Evolutionary conservation across 2,329 filamentous ascomycete species (phyloP).

Genomic region (Trichophyton benhamiae): DNA sequence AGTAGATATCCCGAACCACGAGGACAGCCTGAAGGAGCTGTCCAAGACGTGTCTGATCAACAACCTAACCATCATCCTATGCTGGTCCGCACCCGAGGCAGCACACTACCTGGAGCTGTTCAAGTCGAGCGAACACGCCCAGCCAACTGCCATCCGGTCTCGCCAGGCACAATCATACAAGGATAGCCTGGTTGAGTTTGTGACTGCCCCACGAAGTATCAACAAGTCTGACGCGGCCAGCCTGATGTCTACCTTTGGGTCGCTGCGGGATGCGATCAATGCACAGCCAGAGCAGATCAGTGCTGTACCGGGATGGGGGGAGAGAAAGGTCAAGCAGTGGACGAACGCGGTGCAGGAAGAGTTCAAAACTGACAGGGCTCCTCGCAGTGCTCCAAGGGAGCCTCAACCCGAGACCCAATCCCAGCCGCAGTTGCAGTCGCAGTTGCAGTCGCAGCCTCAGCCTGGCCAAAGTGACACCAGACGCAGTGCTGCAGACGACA

Average conservation of each 20-base stretch:
- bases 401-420: background rate
- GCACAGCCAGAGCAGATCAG: constrained; percentile 75
- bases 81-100: constrained; percentile 89
- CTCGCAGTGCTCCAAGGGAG: background rate
- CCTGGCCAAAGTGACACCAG: background rate
- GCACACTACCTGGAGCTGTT: constrained; percentile 89
- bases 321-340: constrained; percentile 88
- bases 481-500: background rate
- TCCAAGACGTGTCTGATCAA: constrained; percentile 88
- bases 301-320: constrained; percentile 82
- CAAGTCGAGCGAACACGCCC: constrained; percentile 86
- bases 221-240: constrained; percentile 92
- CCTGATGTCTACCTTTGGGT: constrained; percentile 84
- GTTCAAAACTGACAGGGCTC: constrained; percentile 53
- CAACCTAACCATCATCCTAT: constrained; percentile 80
- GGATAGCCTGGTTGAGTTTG: constrained; percentile 80
- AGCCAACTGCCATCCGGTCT: constrained; percentile 67
- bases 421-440: background rate
- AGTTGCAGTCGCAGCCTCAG: background rate
- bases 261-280: constrained; percentile 73
- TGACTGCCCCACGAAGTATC: constrained; percentile 76
- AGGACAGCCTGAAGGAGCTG: constrained; percentile 76
- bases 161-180: constrained; percentile 73
- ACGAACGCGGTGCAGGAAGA: constrained; percentile 68
- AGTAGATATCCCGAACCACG: constrained; percentile 91